Evolutionary conservation across 495 filamentous ascomycete genomes (phyloP).

Genomic region (Bombardia bombarda): DNA sequence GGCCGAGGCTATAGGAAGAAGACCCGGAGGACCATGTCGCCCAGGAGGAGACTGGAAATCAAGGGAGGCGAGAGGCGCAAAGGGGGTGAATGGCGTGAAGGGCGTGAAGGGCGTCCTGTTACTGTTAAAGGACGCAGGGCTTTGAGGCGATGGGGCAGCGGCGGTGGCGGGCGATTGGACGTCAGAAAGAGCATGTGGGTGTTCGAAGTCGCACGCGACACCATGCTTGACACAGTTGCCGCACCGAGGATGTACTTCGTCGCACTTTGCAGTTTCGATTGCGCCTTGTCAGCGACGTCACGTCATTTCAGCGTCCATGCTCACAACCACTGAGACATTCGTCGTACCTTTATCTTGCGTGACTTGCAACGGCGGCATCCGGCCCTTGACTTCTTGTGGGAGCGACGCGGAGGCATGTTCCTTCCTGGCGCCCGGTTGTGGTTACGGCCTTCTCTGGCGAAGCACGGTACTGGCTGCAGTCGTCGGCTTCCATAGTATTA

Average conservation of each 20-base stretch:
- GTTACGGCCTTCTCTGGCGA: slow-evolving; percentile 17
- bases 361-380: slow-evolving; percentile 55
- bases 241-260: slow-evolving; percentile 54
- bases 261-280: slow-evolving; percentile 41
- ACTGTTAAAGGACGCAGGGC: slow-evolving; percentile 11
- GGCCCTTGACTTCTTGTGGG: slow-evolving; percentile 55
- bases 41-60: slow-evolving; percentile 14
- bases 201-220: slow-evolving; percentile 54
- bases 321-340: no score
- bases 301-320: not conserved
- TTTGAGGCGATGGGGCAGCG: slow-evolving; percentile 4
- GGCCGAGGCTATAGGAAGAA: no score
- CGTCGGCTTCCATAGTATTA: slow-evolving; percentile 10
- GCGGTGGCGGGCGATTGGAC: slow-evolving; percentile 16
- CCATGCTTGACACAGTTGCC: slow-evolving; percentile 58
- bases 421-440: not conserved
- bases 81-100: slow-evolving; percentile 21
- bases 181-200: slow-evolving; percentile 31
- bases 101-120: slow-evolving; percentile 20
- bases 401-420: slow-evolving; percentile 48
- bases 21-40: slow-evolving; percentile 15
- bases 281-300: not conserved
- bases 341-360: slow-evolving; percentile 56
- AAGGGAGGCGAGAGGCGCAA: slow-evolving; percentile 22
- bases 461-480: not conserved